A percentile compares a stretch with the other conserved stretches of the same genome.
Conservation (phyloP, 306 rosid genomes). For the Ziziphus jujuba region DNA sequence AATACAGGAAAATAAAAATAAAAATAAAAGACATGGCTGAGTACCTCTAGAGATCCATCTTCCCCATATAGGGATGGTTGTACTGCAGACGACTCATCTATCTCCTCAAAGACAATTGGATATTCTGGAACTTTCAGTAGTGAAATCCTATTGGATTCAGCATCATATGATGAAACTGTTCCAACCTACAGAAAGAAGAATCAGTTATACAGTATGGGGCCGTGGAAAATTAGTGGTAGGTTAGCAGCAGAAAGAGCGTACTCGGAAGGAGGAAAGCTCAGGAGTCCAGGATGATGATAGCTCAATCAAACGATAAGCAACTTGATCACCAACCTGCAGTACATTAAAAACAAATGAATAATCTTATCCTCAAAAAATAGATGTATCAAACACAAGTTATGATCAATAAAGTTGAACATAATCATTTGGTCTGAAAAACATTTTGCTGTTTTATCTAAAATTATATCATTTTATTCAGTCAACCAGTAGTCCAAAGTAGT, state of each 20-base stretch:
- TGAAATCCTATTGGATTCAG: slow-evolving; percentile 50
- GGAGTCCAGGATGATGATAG: slow-evolving; percentile 90
- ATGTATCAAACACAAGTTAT: not conserved
- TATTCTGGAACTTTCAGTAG: slow-evolving; percentile 64
- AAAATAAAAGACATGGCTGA: not conserved
- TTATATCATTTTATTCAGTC: not conserved
- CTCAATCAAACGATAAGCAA: slow-evolving; percentile 89
- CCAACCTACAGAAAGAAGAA: slow-evolving; percentile 65
- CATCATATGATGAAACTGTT: slow-evolving; percentile 52
- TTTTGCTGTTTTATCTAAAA: not conserved
- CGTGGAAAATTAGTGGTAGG: slow-evolving; percentile 12
- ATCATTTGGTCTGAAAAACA: not conserved
- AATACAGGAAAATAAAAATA: too few relatives aligned
- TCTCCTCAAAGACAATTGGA: slow-evolving; percentile 62
- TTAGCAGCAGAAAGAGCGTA: slow-evolving; percentile 37
- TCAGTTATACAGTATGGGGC: slow-evolving; percentile 3
- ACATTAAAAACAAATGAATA: slow-evolving; percentile 17
- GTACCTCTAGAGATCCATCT: slow-evolving; percentile 91
- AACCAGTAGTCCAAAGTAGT: not conserved
- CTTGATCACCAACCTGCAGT: slow-evolving; percentile 67
- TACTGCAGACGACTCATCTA: slow-evolving; percentile 45
- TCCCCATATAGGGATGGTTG: slow-evolving; percentile 58
- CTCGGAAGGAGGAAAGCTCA: slow-evolving; percentile 83
- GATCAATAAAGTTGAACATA: not conserved
- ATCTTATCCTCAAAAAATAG: slow-evolving; percentile 2